Evolutionary conservation across 352 stramenopile genomes (phyloP), one percentile per base, ranked within the genome.

Genomic region (Phytophthora idaei): DNA sequence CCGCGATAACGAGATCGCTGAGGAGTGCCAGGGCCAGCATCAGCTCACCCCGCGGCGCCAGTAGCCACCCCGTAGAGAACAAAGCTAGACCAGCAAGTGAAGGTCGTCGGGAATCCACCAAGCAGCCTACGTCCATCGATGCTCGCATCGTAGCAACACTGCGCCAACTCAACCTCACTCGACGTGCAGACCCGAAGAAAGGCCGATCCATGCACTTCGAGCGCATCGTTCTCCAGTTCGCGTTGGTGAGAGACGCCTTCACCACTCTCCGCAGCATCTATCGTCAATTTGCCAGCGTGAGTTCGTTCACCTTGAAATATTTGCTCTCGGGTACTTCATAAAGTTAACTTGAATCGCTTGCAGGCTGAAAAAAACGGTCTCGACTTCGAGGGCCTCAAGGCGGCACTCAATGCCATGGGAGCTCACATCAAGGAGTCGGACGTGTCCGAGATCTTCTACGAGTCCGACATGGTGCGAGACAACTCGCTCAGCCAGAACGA

Each of bases 401-500:
- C 72, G 6, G 81, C 75, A 2, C 61, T 95, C 7, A 73, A 78
- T 17, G 67, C 73, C 12, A 62, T 94, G 10, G 86, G 86, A 0
- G 82, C 83, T 15, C 69, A 86, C 10, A 92, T 92, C 68, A 77
- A 90, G 29, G 80, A 91, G 55, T 67, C 74, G 3, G 85, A 90
- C 45, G 77, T 93, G 73, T 68, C 73, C 6, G 84, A 93, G 52
- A 89, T 95, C 61, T 95, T 95, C 62, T 91, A 94, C 65, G 88
- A 95, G 70, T 92, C 87, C n/a, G 88, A 97, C 74, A 90, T 97
- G 77, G 86, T 92, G 63, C 83, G 87, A 41, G 87, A 97, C 75
- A 92, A 93, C 58, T 81, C 78, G 28, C 57, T 97, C 47, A 94
- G 83, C 50, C 84, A 92, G 49, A 94, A 94, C 54, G 89, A 97